Evolutionary conservation across 2,329 filamentous ascomycete genomes (phyloP).

Genomic region (Neopestalotiopsis sp.): DNA sequence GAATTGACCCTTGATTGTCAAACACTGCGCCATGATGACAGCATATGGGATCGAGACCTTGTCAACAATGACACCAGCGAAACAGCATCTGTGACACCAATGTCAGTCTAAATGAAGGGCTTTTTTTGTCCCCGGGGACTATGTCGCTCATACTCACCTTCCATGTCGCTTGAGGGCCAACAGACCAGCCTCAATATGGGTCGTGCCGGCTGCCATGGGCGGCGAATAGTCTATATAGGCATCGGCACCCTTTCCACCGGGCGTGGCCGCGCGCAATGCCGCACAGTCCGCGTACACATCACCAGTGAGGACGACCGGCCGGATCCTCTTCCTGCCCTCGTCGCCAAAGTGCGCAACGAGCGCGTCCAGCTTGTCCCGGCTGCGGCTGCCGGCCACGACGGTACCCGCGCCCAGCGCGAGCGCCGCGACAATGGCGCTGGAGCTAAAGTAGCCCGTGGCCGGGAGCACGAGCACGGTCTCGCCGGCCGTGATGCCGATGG

Average conservation of each 20-base stretch:
- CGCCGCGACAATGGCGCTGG: background rate
- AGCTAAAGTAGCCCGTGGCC: conserved; percentile 12
- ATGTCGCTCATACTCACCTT: background rate
- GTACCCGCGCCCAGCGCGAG: background rate
- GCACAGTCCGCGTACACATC: background rate
- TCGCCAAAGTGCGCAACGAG: conserved; percentile 13
- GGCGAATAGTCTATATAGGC: conserved; percentile 12
- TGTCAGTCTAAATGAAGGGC: background rate
- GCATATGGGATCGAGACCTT: conserved; percentile 8
- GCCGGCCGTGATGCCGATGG: conserved; percentile 1
- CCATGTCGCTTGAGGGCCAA: conserved; percentile 4
- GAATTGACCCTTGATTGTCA: conserved; percentile 9
- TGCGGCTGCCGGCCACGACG: conserved; percentile 12
- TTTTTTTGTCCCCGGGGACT: background rate
- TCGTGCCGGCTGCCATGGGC: background rate
- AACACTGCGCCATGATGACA: conserved; percentile 3
- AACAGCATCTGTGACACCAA: background rate
- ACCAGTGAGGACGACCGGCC: background rate
- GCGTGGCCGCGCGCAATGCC: conserved; percentile 4
- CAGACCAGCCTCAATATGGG: conserved; percentile 7
- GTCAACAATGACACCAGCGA: conserved; percentile 3
- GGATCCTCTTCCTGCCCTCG: conserved; percentile 1
- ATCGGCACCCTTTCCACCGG: conserved; percentile 5
- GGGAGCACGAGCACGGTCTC: conserved; percentile 6
- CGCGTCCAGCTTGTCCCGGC: conserved; percentile 5